These are phyloP conservation scores for Clitopilus hobsonii DNA, from an alignment of 768 basidiomycete species.

Conservation along the genomic window DNA sequence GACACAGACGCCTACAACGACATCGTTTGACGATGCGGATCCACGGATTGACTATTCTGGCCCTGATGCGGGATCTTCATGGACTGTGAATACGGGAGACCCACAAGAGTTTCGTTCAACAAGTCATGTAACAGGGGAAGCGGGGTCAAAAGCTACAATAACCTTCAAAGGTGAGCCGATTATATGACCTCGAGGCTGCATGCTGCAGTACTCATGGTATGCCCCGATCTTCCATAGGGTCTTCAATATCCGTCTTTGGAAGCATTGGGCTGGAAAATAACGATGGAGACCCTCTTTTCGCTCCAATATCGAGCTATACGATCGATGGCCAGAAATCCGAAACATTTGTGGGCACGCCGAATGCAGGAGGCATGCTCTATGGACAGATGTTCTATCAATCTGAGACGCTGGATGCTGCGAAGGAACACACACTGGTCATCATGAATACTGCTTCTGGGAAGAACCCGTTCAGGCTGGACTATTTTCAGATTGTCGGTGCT, in stretches of 20 bases:
- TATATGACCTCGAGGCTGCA: background rate
- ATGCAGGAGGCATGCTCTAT: background rate
- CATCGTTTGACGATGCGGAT: background rate
- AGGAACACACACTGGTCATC: slow-evolving; percentile 5
- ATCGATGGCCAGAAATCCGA: slow-evolving; percentile 4
- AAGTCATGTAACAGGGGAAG: background rate
- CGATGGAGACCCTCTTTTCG: slow-evolving; percentile 7
- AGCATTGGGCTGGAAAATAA: slow-evolving; percentile 8
- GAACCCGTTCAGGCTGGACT: slow-evolving; percentile 6
- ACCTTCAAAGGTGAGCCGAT: background rate
- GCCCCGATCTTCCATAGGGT: slow-evolving; percentile 5
- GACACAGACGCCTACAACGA: background rate
- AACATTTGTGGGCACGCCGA: background rate
- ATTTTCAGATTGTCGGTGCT: slow-evolving; percentile 1
- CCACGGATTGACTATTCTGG: background rate
- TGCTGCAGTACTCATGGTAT: background rate
- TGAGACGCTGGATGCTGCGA: background rate
- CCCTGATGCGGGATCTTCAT: background rate
- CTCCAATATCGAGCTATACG: slow-evolving; percentile 5
- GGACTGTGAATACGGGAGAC: background rate
- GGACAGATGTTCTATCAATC: slow-evolving; percentile 4
- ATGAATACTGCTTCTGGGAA: background rate
- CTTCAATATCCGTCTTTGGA: slow-evolving; percentile 9
- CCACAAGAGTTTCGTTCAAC: background rate
- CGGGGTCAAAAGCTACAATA: background rate